Conservation (phyloP, 352 stramenopile species). For the Globisporangium rhizosaccharum region DNA sequence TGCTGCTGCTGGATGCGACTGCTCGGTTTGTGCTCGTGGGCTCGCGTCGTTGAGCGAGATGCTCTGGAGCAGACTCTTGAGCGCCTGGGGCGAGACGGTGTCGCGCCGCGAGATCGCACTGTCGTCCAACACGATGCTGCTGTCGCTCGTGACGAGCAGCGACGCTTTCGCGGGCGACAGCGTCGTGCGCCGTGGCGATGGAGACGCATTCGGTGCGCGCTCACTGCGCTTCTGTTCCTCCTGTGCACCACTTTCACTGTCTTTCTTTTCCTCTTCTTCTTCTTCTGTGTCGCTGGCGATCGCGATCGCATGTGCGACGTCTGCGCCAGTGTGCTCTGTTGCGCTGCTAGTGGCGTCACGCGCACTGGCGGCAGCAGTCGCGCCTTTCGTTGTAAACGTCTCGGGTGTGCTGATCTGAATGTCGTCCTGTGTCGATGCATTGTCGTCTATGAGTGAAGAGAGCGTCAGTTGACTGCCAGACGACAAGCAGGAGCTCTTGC, state of each 20-base stretch:
- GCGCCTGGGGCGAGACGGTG: slow-evolving; percentile 23
- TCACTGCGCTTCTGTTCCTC: neutral
- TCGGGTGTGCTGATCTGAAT: slow-evolving; percentile 29
- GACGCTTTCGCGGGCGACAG: slow-evolving; percentile 43
- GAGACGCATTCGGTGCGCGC: neutral
- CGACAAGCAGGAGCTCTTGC: neutral
- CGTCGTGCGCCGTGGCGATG: slow-evolving; percentile 18
- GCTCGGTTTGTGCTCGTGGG: neutral
- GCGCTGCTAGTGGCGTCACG: neutral
- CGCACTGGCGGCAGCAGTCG: neutral
- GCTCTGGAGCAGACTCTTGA: slow-evolving; percentile 29
- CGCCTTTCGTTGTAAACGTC: slow-evolving; percentile 13
- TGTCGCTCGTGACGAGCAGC: slow-evolving; percentile 22
- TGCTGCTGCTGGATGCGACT: neutral
- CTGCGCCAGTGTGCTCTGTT: neutral
- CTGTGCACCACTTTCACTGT: no score
- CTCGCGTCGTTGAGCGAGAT: slow-evolving; percentile 14
- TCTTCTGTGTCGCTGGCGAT: slow-evolving; percentile 5
- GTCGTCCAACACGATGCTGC: slow-evolving; percentile 10
- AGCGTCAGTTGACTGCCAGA: no score
- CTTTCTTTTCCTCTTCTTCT: neutral
- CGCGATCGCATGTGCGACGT: neutral
- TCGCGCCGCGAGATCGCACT: slow-evolving; percentile 23
- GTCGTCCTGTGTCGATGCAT: slow-evolving; percentile 10
- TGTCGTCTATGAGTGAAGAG: slow-evolving; percentile 2